Evolutionary conservation across 139 green algal species (phyloP), one percentile per base, ranked within the genome.

Genomic region (Coelastrella sp.): DNA sequence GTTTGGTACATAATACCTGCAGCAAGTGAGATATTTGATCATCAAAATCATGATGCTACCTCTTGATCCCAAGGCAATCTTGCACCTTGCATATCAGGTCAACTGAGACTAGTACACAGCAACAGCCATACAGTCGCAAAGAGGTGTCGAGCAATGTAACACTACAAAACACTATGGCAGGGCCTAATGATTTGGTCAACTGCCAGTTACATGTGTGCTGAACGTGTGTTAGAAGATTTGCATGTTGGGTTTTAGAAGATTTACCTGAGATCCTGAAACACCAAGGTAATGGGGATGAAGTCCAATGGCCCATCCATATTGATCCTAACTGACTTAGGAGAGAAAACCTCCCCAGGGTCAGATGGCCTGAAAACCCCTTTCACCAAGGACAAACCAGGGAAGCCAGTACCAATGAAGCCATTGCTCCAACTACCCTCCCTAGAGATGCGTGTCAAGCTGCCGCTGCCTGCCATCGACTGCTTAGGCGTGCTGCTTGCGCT

Each of bases 281-380:
- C 88, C 21, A 96, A 85, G 5, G 92, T 91, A 72, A 96, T 89
- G n/a, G 90, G 93, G 13, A 43, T 68, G 66, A 95, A 96, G 35
- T 90, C 83, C 37, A 96, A 38, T 25, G 32, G 43, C 9, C 73
- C 73, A 15, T 66, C 73, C 37, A 50, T 76, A 37, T 51, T 50
- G 19, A 66, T 81, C 27, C 48, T 41, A 7, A 81, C 32, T 50
- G 73, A 48, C 32, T 53, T 53, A 13, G 73, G 73, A 35, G 73
- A 81, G 25, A 81, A 81, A 32, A 81, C 73, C 35, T 81, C 73
- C 7, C 73, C 73, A 21, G 34, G 15, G 27, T 81, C 73, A 35
- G 73, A 81, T 7, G 73, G 27, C 17, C 73, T 66, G 32, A 81
- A 81, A 1, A 38, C 73, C 21, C 27, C 38, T 19, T 35, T 48